Evolutionary conservation across 1,284 basidiomycete genomes (phyloP).

Genomic region (Trichosporon sp.): DNA sequence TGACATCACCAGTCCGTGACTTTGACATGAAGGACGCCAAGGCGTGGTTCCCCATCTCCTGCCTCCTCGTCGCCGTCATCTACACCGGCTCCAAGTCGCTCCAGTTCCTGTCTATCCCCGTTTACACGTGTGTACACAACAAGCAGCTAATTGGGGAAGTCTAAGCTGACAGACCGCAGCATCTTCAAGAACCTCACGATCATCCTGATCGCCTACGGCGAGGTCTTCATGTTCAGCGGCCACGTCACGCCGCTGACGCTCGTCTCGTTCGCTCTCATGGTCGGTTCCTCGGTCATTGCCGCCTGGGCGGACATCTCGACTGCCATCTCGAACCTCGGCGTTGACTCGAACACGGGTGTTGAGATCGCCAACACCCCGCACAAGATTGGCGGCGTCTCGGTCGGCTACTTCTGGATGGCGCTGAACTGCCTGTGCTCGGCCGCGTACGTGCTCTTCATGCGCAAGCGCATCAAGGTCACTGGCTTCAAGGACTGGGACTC

Average conservation of each 20-base stretch:
- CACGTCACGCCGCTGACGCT: conserved; percentile 82
- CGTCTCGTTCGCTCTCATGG: conserved; percentile 90
- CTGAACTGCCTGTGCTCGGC: conserved; percentile 88
- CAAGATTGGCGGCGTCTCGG: conserved; percentile 53
- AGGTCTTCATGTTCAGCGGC: conserved; percentile 95
- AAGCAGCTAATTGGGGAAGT: not conserved
- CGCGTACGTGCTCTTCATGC: conserved; percentile 91
- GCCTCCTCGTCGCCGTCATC: conserved; percentile 87
- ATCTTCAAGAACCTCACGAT: conserved; percentile 99
- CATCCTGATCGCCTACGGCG: conserved; percentile 96
- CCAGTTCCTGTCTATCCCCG: conserved; percentile 87
- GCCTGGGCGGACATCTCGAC: conserved; percentile 82
- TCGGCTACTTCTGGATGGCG: conserved; percentile 96
- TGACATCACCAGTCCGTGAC: conserved; percentile 58
- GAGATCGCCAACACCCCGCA: conserved; percentile 28
- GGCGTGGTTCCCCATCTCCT: conserved; percentile 91
- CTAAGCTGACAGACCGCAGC: conserved; percentile 16
- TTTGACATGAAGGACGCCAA: conserved; percentile 83
- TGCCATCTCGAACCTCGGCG: conserved; percentile 25
- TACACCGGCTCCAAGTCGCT: conserved; percentile 97
- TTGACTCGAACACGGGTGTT: conserved; percentile 43
- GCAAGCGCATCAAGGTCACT: conserved; percentile 94
- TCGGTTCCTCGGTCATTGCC: conserved; percentile 91
- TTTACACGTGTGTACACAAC: conserved; percentile 70
- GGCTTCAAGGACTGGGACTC: conserved; percentile 99